Percentiles rank a stretch among this genome's conserved stretches.
These are phyloP conservation scores for Coniferiporia weirii DNA, from an alignment of 1,284 basidiomycete genomes.

Conservation along the genomic window DNA sequence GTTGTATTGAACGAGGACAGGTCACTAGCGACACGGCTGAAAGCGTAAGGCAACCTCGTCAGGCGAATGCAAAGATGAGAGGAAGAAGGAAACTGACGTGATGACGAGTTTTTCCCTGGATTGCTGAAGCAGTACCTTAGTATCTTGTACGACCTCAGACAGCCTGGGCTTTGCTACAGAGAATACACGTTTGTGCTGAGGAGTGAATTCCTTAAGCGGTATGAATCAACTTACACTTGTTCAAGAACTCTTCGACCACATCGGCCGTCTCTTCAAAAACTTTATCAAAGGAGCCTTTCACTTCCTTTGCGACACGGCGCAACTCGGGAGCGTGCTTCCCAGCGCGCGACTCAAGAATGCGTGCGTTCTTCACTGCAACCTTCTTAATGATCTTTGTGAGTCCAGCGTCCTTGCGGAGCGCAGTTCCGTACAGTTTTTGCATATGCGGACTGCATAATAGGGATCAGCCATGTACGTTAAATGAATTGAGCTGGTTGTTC, in stretches of 20 bases:
- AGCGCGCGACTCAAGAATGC: slow-evolving; percentile 61
- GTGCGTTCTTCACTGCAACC: slow-evolving; percentile 78
- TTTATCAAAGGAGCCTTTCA: slow-evolving; percentile 90
- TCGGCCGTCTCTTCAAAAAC: slow-evolving; percentile 90
- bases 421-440: slow-evolving; percentile 91
- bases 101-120: slow-evolving; percentile 86
- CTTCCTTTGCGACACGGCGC: slow-evolving; percentile 78
- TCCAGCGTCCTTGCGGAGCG: slow-evolving; percentile 90
- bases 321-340: slow-evolving; percentile 72
- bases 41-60: slow-evolving; percentile 3
- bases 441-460: slow-evolving; percentile 78
- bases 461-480: slow-evolving; percentile 1
- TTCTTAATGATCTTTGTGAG: slow-evolving; percentile 95
- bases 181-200: slow-evolving; percentile 25
- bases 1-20: slow-evolving; percentile 73
- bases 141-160: slow-evolving; percentile 85
- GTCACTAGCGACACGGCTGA: slow-evolving; percentile 77
- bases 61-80: slow-evolving; percentile 13
- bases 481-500: slow-evolving; percentile 26
- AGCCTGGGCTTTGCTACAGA: slow-evolving; percentile 51
- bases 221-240: slow-evolving; percentile 61
- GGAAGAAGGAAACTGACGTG: slow-evolving; percentile 50
- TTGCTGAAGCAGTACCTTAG: slow-evolving; percentile 87
- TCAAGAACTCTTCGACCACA: slow-evolving; percentile 88
- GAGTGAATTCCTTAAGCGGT: slow-evolving; percentile 25